phyloP scores from a whole-genome alignment of 2,329 filamentous ascomycete species.

The Botryosphaeria dothidea region DNA sequence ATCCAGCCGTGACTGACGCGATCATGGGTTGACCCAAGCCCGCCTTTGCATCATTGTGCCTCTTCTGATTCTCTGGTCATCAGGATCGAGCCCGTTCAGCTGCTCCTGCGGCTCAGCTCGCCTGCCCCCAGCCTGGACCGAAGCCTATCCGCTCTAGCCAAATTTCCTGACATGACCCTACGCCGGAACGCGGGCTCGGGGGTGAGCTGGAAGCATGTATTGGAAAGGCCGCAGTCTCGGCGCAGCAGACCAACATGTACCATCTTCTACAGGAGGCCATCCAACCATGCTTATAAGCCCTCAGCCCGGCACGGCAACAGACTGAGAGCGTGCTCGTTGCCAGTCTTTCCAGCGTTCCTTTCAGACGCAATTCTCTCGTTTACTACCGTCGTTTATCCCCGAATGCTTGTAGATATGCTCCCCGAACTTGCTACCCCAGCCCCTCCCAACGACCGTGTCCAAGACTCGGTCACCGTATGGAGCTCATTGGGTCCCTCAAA shows the following conservation, averaged over 20 bases:
- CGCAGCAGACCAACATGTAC: background rate
- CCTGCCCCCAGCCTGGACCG: background rate
- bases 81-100: background rate
- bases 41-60: constrained; percentile 6
- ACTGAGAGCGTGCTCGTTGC: background rate
- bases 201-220: background rate
- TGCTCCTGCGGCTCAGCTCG: background rate
- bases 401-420: background rate
- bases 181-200: background rate
- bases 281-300: background rate
- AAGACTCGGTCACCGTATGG: background rate
- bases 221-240: constrained; percentile 5
- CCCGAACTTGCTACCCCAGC: background rate
- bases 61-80: background rate
- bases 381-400: background rate
- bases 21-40: background rate
- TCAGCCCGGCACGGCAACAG: background rate
- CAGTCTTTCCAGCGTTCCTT: background rate
- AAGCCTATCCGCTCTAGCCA: background rate
- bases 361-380: background rate
- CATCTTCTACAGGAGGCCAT: background rate
- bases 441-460: background rate
- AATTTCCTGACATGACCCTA: no score
- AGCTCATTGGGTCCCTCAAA: background rate
- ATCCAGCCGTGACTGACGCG: constrained; percentile 6